Conservation (phyloP, 2,329 filamentous ascomycete genomes). For the Fusarium compactum region DNA sequence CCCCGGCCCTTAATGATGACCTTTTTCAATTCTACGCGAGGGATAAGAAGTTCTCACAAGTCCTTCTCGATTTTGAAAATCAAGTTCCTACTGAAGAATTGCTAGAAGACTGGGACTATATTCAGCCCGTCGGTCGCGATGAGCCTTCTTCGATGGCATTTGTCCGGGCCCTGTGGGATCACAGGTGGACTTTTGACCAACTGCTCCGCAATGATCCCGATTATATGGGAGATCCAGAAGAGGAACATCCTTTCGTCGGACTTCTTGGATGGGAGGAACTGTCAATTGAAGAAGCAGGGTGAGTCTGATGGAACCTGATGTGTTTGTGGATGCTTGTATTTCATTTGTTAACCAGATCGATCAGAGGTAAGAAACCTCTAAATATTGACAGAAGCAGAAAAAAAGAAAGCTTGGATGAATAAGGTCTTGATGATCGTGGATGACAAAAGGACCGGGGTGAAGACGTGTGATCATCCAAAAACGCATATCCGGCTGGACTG, state of each 20-base stretch:
- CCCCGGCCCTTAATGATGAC: accelerated
- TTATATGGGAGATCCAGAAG: too few relatives aligned
- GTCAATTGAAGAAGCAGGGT: too few relatives aligned
- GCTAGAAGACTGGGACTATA: too few relatives aligned
- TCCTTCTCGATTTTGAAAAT: too few relatives aligned
- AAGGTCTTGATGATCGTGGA: neutral
- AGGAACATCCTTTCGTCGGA: too few relatives aligned
- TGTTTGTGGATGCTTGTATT: neutral
- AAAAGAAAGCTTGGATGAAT: neutral
- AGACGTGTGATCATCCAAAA: neutral
- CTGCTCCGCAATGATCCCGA: too few relatives aligned
- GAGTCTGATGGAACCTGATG: too few relatives aligned
- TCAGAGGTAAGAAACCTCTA: neutral
- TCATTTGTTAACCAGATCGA: neutral
- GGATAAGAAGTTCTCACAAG: neutral
- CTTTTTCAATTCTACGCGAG: neutral
- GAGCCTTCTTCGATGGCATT: too few relatives aligned
- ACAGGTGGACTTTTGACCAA: too few relatives aligned
- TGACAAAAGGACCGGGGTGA: accelerated
- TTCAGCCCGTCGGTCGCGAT: too few relatives aligned
- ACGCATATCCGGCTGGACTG: neutral
- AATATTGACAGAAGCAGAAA: neutral
- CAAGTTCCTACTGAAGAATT: too few relatives aligned
- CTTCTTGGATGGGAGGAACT: neutral
- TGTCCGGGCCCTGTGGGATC: too few relatives aligned